These are phyloP conservation scores for Podaxis sp. DNA, from an alignment of 768 basidiomycete species.

Conservation along the genomic window DNA sequence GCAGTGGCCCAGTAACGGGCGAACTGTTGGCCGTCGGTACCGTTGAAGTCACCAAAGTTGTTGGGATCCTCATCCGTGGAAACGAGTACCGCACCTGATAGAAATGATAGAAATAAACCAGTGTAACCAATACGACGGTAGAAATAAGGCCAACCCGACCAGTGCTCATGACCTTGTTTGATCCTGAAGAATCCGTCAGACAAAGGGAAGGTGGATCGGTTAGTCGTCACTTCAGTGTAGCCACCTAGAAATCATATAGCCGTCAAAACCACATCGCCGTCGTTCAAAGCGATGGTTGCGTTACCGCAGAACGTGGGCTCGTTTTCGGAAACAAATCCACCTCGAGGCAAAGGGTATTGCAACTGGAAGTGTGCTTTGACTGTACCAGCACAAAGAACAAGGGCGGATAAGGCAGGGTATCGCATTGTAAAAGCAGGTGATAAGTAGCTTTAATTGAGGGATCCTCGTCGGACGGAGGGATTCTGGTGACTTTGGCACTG, in stretches of 20 bases:
- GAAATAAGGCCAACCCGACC: constrained; percentile 37
- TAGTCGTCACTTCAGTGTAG: constrained; percentile 45
- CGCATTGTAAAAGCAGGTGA: neutral
- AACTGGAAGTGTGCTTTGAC: constrained; percentile 72
- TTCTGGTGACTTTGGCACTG: neutral
- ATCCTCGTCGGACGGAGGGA: neutral
- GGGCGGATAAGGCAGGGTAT: neutral
- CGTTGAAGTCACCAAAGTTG: constrained; percentile 48
- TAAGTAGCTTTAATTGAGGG: neutral
- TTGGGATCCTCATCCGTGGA: constrained; percentile 50
- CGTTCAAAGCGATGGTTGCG: neutral
- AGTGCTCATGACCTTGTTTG: constrained; percentile 51
- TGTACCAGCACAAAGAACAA: constrained; percentile 28
- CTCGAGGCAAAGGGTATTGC: constrained; percentile 66
- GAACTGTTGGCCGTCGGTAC: constrained; percentile 12
- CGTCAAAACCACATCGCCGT: neutral
- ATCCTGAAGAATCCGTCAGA: constrained; percentile 54
- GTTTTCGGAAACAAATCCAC: constrained; percentile 51
- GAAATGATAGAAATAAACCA: neutral
- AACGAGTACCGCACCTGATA: constrained; percentile 37
- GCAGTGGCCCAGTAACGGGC: constrained; percentile 9
- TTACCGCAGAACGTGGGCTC: constrained; percentile 64
- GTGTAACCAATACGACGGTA: neutral
- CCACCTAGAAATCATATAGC: constrained; percentile 41
- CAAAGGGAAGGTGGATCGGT: constrained; percentile 67